These are phyloP conservation scores for Micromonas pusilla DNA, from an alignment of 139 green algal species.

Conservation along the genomic window DNA sequence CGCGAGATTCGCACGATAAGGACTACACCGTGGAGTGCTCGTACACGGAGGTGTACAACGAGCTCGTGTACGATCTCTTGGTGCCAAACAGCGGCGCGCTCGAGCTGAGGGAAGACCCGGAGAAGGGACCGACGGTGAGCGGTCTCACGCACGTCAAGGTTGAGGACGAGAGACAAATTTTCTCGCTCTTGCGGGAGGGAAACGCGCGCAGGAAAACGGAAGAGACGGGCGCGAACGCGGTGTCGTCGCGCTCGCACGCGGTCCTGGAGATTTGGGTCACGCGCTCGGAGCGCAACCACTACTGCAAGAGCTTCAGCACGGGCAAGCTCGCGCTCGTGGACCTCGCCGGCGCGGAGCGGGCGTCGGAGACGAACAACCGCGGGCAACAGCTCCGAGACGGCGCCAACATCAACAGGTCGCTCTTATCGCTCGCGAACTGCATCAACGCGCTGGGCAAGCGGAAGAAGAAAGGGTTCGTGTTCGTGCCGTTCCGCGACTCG, in stretches of 20 bases:
- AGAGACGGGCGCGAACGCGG: constrained; percentile 39
- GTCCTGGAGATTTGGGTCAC: constrained; percentile 52
- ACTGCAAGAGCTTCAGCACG: constrained; percentile 10
- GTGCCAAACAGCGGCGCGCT: constrained; percentile 15
- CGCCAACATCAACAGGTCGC: constrained; percentile 50
- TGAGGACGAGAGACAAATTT: constrained; percentile 29
- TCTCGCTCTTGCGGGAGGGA: constrained; percentile 38
- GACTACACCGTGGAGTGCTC: constrained; percentile 41
- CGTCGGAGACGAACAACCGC: constrained; percentile 37
- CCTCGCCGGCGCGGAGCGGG: constrained; percentile 43
- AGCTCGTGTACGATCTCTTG: constrained; percentile 47
- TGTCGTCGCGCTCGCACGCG: constrained; percentile 42
- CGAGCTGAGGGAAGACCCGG: constrained; percentile 46
- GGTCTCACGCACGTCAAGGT: constrained; percentile 28
- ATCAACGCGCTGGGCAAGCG: constrained; percentile 70
- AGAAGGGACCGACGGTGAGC: constrained; percentile 24
- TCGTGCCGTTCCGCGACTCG: constrained; percentile 64
- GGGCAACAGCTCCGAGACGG: constrained; percentile 41
- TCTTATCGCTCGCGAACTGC: constrained; percentile 80
- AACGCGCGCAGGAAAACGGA: constrained; percentile 46
- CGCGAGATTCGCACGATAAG: constrained; percentile 24
- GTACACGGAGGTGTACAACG: constrained; percentile 52
- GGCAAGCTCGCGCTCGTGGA: constrained; percentile 47
- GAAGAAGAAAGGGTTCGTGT: constrained; percentile 26
- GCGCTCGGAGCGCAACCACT: constrained; percentile 15